These are phyloP conservation scores for Lathyrus aphaca DNA, from an alignment of 306 rosid species.

Conservation along the genomic window DNA sequence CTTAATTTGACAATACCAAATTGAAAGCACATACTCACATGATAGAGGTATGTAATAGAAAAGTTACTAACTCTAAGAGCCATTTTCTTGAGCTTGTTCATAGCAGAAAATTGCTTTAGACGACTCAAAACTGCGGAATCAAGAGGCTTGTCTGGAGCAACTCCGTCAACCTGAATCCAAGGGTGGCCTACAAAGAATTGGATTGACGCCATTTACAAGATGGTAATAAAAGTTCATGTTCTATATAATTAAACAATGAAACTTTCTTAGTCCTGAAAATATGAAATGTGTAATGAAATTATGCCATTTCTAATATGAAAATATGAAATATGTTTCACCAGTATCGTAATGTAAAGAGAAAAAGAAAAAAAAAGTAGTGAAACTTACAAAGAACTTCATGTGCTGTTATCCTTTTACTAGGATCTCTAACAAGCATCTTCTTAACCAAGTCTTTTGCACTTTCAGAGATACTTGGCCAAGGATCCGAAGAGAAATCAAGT, in stretches of 20 bases:
- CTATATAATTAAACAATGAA: background rate
- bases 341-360: background rate
- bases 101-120: conserved; percentile 77
- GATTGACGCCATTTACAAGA: conserved; percentile 11
- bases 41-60: background rate
- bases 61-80: conserved; percentile 65
- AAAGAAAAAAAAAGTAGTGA: conserved; percentile 5
- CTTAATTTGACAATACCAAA: conserved; percentile 1
- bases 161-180: conserved; percentile 79
- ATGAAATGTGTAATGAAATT: background rate
- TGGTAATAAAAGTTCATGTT: conserved; percentile 19
- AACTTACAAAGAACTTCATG: conserved; percentile 81
- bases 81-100: conserved; percentile 83
- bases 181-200: conserved; percentile 69
- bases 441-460: conserved; percentile 75
- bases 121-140: conserved; percentile 72
- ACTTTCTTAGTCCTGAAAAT: background rate
- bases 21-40: background rate
- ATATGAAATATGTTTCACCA: background rate
- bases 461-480: conserved; percentile 81
- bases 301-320: background rate
- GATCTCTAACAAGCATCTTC: conserved; percentile 76
- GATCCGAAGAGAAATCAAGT: conserved; percentile 77
- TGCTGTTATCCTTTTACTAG: conserved; percentile 63
- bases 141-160: conserved; percentile 75